A percentile compares a stretch with the other conserved stretches of the same genome.
Evolutionary conservation across 495 filamentous ascomycete genomes (phyloP).

Genomic region (Penicillium bialowiezense): DNA sequence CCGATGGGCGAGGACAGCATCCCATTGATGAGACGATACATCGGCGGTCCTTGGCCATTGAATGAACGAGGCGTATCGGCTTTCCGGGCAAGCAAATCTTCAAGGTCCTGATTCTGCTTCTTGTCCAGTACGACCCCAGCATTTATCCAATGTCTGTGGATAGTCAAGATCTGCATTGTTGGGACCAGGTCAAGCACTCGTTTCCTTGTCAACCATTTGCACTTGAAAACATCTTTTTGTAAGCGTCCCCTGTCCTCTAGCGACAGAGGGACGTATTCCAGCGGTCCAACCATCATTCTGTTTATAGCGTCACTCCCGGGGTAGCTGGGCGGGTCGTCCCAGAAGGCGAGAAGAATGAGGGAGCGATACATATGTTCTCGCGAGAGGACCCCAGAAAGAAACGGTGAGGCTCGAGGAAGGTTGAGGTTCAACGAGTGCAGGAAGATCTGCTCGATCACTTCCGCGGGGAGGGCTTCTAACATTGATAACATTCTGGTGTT

Average conservation of each 20-base stretch:
- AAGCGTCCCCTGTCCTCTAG: constrained; percentile 21
- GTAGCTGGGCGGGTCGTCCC: constrained; percentile 22
- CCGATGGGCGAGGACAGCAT: background rate
- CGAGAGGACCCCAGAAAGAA: constrained; percentile 36
- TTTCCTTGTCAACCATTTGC: constrained; percentile 37
- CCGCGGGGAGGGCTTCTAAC: constrained; percentile 51
- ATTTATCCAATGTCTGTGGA: constrained; percentile 34
- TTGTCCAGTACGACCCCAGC: constrained; percentile 24
- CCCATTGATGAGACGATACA: background rate
- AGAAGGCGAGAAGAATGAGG: constrained; percentile 41
- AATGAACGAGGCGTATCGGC: constrained; percentile 11
- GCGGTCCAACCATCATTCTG: constrained; percentile 25
- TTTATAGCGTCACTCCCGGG: constrained; percentile 16
- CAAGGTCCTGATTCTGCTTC: constrained; percentile 16
- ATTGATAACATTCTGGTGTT: constrained; percentile 23
- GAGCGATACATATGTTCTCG: constrained; percentile 40
- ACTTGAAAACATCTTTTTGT: constrained; percentile 32
- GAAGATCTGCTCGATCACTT: constrained; percentile 54
- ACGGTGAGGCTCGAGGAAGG: constrained; percentile 42
- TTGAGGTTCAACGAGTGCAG: constrained; percentile 47
- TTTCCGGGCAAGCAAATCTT: constrained; percentile 22
- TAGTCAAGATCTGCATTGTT: constrained; percentile 28
- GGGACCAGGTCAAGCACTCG: constrained; percentile 33
- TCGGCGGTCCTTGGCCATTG: constrained; percentile 11
- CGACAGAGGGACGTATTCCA: constrained; percentile 28